Conservation (phyloP, 148 eudicot species). For the Silene uniflora region DNA sequence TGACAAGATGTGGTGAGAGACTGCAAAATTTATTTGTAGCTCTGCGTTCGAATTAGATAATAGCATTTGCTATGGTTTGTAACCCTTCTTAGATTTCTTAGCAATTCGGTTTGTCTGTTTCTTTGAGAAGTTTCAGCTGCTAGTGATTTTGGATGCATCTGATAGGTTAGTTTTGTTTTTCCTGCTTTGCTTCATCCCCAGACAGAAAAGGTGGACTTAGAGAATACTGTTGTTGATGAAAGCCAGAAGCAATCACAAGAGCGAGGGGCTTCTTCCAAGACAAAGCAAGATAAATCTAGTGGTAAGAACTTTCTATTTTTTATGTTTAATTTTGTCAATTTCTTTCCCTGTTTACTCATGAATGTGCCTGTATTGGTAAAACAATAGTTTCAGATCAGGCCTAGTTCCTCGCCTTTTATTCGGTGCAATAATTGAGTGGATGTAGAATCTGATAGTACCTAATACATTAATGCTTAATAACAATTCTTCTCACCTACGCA, state of each 20-base stretch:
- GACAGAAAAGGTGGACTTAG: constrained; percentile 96
- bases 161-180: neutral
- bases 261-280: constrained; percentile 46
- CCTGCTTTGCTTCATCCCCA: constrained; percentile 25
- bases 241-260: constrained; percentile 80
- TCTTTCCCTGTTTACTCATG: neutral
- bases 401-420: neutral
- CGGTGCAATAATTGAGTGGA: neutral
- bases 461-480: neutral
- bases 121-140: neutral
- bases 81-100: constrained; percentile 2
- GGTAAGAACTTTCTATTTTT: constrained; percentile 40
- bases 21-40: constrained; percentile 3
- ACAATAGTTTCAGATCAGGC: neutral
- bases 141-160: constrained; percentile 5
- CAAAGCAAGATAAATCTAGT: constrained; percentile 69
- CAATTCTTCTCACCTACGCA: neutral
- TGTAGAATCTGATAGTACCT: neutral
- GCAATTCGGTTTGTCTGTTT: neutral
- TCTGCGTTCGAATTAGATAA: neutral
- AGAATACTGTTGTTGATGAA: constrained; percentile 95
- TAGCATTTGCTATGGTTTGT: neutral
- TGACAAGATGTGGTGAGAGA: neutral
- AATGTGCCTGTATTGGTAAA: constrained; percentile 4
- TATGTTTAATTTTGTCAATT: neutral